Base-by-base conservation (phyloP, 169 alveolate genomes). In the Eimeria zaria region DNA sequence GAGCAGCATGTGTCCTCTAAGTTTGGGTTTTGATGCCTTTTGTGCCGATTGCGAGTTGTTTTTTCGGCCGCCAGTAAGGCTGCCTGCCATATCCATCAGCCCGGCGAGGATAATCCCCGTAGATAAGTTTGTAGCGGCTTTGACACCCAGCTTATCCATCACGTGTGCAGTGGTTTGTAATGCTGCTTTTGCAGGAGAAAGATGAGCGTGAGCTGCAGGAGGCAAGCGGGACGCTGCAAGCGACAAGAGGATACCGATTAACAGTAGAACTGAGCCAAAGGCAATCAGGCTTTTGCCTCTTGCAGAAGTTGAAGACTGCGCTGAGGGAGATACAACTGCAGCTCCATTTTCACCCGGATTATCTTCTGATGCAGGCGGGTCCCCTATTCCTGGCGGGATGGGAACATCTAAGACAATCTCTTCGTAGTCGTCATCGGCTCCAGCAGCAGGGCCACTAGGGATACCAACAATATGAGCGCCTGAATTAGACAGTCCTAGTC, bases 111-210 rank as follows among this genome's bases (percentile, higher is more conserved):
- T 74, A 60, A 33, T 41, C 1, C 85, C 85, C 4, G 41, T 12
- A 7, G 85, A 58, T 16, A 74, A 6, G 14, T 74, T 74, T 20
- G 85, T 41, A 11, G 85, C 85, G 18, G 85, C 39, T 44, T 74
- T 39, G 36, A 74, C 18, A 6, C 85, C 85, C 14, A 74, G 58
- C 41, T 39, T 74, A 39, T 74, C 85, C 85, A 74, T 74, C 36
- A 74, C 2, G 36, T 74, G 39, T 36, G 41, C 0, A 27, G 85
- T 12, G 39, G 11, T 20, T 14, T 44, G 85, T 20, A 74, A 1
- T 16, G 58, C 41, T 7, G 6, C 58, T 2, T 74, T 60, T 41
- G 22, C 22, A 6, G 76, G 27, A 20, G 76, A 30, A 30, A 46
- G 44, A 44, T 67, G 76, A 14, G 5, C 46, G 16, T 46, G 76